These are phyloP conservation scores for Talaromyces piceae DNA, from an alignment of 2,329 filamentous ascomycete species.

Conservation along the genomic window DNA sequence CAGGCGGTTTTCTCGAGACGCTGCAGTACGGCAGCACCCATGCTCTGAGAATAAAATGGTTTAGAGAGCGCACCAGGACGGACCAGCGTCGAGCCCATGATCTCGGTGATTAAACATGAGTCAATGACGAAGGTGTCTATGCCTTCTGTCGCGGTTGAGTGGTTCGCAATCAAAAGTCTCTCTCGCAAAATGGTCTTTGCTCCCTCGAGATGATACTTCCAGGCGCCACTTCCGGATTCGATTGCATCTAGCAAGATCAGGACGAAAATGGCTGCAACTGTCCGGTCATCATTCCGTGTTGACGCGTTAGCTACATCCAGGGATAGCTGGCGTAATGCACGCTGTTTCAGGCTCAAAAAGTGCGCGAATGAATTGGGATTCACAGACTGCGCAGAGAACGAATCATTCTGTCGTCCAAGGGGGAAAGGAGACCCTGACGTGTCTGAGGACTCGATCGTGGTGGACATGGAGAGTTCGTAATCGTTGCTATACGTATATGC, in stretches of 20 bases:
- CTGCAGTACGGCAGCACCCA: slow-evolving; percentile 29
- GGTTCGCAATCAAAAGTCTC: slow-evolving; percentile 12
- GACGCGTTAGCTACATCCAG: slow-evolving; percentile 23
- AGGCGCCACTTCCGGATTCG: slow-evolving; percentile 44
- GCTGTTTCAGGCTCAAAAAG: slow-evolving; percentile 43
- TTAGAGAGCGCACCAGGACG: slow-evolving; percentile 32
- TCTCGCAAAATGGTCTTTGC: slow-evolving; percentile 41
- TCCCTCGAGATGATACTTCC: slow-evolving; percentile 46
- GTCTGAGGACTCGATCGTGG: not conserved
- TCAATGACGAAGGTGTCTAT: slow-evolving; percentile 32
- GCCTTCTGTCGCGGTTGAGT: slow-evolving; percentile 21
- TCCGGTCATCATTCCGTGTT: slow-evolving; percentile 34
- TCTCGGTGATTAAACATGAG: slow-evolving; percentile 32
- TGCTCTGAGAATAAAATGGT: slow-evolving; percentile 31
- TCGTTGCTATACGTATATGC: slow-evolving; percentile 29
- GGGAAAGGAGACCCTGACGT: not conserved
- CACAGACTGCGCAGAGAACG: slow-evolving; percentile 21
- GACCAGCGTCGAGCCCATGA: slow-evolving; percentile 37
- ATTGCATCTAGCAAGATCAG: slow-evolving; percentile 45
- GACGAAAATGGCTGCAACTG: slow-evolving; percentile 40
- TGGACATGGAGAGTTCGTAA: not conserved
- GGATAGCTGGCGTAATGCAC: slow-evolving; percentile 38
- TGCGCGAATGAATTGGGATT: slow-evolving; percentile 31
- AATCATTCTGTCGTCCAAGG: slow-evolving; percentile 8
- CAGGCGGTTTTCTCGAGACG: slow-evolving; percentile 35